Percentiles rank a stretch among this genome's conserved stretches.
Conservation (phyloP, 495 filamentous ascomycete genomes). For the Cercophora newfieldiana region DNA sequence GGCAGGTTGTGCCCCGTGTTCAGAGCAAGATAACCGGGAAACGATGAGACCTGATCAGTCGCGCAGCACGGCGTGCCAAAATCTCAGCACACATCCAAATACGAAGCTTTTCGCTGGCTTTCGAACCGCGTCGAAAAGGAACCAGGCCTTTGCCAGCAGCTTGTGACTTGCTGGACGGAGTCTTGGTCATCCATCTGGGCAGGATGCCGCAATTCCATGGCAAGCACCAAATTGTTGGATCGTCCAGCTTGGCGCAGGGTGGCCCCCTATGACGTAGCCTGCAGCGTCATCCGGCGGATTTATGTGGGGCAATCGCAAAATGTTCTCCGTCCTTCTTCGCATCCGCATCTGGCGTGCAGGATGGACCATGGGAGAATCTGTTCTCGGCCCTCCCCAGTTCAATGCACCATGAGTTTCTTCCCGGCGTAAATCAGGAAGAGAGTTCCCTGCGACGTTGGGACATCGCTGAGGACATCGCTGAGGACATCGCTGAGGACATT, state of each 20-base stretch:
- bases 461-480: too few species aligned
- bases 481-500: too few species aligned
- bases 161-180: neutral
- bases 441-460: too few species aligned
- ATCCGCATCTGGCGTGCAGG: neutral
- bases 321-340: neutral
- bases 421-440: neutral
- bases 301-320: neutral
- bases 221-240: neutral
- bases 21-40: neutral
- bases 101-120: neutral
- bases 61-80: neutral
- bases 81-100: neutral
- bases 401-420: neutral
- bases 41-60: neutral
- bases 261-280: neutral
- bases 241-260: neutral
- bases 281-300: slow-evolving; percentile 1
- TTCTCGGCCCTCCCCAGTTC: neutral
- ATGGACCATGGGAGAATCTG: neutral
- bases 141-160: neutral
- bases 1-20: neutral
- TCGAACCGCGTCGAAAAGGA: neutral
- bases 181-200: neutral
- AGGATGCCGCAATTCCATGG: neutral